phyloP scores from a whole-genome alignment of 768 basidiomycete genomes.

The Zangia roseola region DNA sequence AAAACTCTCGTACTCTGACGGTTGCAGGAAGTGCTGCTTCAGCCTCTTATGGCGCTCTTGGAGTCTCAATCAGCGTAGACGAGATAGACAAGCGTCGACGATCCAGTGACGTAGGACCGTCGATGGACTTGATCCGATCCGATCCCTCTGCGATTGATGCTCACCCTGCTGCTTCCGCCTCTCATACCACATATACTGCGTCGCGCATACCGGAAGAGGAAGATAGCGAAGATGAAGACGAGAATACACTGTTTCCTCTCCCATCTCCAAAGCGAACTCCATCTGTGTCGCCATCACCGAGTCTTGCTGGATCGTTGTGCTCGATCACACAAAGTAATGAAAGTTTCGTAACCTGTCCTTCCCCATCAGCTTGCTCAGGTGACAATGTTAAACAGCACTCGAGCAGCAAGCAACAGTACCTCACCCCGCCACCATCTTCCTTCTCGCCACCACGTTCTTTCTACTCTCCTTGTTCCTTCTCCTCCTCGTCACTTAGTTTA shows the following conservation, averaged over 20 bases:
- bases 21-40: constrained; percentile 33
- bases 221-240: constrained; percentile 44
- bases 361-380: constrained; percentile 18
- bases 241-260: constrained; percentile 55
- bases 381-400: constrained; percentile 4
- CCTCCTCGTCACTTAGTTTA: constrained; percentile 28
- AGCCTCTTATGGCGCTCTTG: constrained; percentile 15
- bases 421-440: constrained; percentile 20
- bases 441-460: constrained; percentile 19
- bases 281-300: constrained; percentile 38
- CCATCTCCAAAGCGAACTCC: constrained; percentile 60
- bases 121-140: neutral
- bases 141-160: neutral
- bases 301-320: constrained; percentile 30
- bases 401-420: constrained; percentile 6
- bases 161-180: constrained; percentile 12
- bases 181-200: constrained; percentile 10
- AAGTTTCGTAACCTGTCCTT: constrained; percentile 4
- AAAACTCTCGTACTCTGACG: constrained; percentile 32
- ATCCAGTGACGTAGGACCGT: constrained; percentile 35
- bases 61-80: constrained; percentile 52
- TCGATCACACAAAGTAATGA: constrained; percentile 13
- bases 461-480: no score
- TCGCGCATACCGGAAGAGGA: constrained; percentile 34
- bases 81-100: constrained; percentile 61